A percentile compares a stretch with the other conserved stretches of the same genome.
phyloP scores from a whole-genome alignment of 805 yeast species.

The Sungouiozyma ichnusensis region DNA sequence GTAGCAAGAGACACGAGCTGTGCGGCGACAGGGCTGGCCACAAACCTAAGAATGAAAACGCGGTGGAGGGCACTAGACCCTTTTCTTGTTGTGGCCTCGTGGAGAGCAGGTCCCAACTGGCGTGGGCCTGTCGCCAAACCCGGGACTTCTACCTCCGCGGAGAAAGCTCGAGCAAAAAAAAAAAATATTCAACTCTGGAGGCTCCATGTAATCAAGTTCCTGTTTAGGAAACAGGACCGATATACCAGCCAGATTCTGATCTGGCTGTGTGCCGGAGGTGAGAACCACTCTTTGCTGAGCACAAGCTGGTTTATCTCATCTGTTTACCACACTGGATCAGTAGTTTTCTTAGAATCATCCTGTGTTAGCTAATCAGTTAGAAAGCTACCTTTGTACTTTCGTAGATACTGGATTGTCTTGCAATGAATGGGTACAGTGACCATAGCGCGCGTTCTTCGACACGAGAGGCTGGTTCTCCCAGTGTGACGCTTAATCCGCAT shows the following conservation, averaged over 20 bases:
- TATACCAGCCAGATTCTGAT: background rate
- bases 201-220: background rate
- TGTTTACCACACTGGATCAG: background rate
- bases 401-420: background rate
- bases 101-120: too few species aligned
- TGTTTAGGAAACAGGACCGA: background rate
- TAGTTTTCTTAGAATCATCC: background rate
- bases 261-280: background rate
- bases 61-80: too few species aligned
- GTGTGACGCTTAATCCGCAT: background rate
- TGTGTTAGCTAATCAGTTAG: too few species aligned
- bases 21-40: too few species aligned
- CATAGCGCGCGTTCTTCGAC: background rate
- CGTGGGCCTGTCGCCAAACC: background rate
- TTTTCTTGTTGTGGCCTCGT: too few species aligned
- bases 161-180: too few species aligned
- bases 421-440: background rate
- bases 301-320: background rate
- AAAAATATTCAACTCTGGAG: background rate
- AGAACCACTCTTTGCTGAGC: background rate
- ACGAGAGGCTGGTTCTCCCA: background rate
- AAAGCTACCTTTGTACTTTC: too few species aligned
- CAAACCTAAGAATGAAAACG: too few species aligned
- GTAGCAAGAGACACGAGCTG: too few species aligned
- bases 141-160: background rate